Evolutionary conservation across 257 asterid species (phyloP), one percentile per base, ranked within the genome.

Genomic region (Primulina huaijiensis): DNA sequence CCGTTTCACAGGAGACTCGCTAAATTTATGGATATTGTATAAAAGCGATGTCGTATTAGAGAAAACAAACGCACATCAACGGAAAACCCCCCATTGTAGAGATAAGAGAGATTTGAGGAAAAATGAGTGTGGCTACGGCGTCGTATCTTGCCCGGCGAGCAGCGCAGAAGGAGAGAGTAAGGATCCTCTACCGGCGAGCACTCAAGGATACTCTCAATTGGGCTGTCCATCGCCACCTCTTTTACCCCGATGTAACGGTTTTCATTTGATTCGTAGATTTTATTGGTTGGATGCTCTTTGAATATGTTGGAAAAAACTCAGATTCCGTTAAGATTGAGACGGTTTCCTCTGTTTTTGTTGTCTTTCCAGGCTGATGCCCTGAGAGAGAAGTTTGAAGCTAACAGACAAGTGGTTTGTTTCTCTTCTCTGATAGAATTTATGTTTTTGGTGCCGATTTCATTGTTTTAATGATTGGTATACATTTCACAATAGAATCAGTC

Each of bases 171-270:
- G 97, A 94, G 85, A 89, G 88, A 81, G 99, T 94, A 16, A 77
- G 96, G 85, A 89, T 86, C 86, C 96, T 94, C 70, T 94, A 91
- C 88, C 72, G 97, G 77, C 82, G 95, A 67, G 87, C 99, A 17
- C 97, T 94, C 80, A 89, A 87, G 84, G 97, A 94, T 75, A 89
- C 98, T 69, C 97, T 94, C 74, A 94, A 88, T 77, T 94, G 97
- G 97, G 97, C 97, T 33, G 99, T 94, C 75, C 97, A 94, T 85
- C 97, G 99, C 82, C 99, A 91, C 77, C 92, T 91, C 87, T 94
- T 94, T 74, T 94, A 91, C 75, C 67, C 83, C 34, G 97, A 94
- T 79, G 99, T 94, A 83, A 80, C 37, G 33, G 23, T 1, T 61
- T 33, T 33, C 58, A 43, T 29, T 31, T 61, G 74, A 33, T 77